These are phyloP conservation scores for Choanephora cucurbitarum DNA, from an alignment of 371 early-diverging fungal species.

Conservation along the genomic window DNA sequence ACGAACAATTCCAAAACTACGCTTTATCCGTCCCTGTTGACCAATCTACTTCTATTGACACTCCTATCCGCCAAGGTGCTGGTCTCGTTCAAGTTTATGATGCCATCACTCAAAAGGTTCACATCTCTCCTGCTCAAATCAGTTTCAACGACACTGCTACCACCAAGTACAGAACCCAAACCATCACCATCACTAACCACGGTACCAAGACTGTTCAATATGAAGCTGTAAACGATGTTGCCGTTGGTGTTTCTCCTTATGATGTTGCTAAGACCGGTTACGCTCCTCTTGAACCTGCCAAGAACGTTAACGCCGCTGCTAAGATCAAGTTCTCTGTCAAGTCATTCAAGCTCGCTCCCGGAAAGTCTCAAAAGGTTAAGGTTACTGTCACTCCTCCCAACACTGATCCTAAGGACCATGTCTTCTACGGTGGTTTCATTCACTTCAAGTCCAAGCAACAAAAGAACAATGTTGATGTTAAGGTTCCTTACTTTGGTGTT, in stretches of 20 bases:
- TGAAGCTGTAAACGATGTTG: slow-evolving; percentile 38
- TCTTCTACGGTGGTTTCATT: slow-evolving; percentile 41
- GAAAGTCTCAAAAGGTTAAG: slow-evolving; percentile 41
- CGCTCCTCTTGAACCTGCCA: slow-evolving; percentile 31
- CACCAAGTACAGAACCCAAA: slow-evolving; percentile 34
- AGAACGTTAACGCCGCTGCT: slow-evolving; percentile 30
- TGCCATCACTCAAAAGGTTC: slow-evolving; percentile 54
- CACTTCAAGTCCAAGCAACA: slow-evolving; percentile 24
- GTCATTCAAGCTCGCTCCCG: slow-evolving; percentile 41
- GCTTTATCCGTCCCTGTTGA: slow-evolving; percentile 24
- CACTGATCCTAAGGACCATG: slow-evolving; percentile 34
- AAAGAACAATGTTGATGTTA: slow-evolving; percentile 26
- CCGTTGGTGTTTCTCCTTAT: slow-evolving; percentile 46
- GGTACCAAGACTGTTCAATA: slow-evolving; percentile 55
- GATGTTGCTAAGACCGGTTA: slow-evolving; percentile 28
- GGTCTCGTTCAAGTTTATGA: slow-evolving; percentile 71
- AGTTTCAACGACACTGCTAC: slow-evolving; percentile 68
- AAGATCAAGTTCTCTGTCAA: slow-evolving; percentile 36
- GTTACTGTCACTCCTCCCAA: slow-evolving; percentile 52
- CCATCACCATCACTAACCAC: slow-evolving; percentile 59
- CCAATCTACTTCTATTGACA: slow-evolving; percentile 18
- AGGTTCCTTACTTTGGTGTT: slow-evolving; percentile 59
- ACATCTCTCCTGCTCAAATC: slow-evolving; percentile 62
- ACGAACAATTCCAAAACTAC: slow-evolving; percentile 53
- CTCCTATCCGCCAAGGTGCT: slow-evolving; percentile 63